A percentile compares a stretch with the other conserved stretches of the same genome.
These are phyloP conservation scores for Agapanthus africanus DNA, from an alignment of 106 monocot genomes.

Conservation along the genomic window DNA sequence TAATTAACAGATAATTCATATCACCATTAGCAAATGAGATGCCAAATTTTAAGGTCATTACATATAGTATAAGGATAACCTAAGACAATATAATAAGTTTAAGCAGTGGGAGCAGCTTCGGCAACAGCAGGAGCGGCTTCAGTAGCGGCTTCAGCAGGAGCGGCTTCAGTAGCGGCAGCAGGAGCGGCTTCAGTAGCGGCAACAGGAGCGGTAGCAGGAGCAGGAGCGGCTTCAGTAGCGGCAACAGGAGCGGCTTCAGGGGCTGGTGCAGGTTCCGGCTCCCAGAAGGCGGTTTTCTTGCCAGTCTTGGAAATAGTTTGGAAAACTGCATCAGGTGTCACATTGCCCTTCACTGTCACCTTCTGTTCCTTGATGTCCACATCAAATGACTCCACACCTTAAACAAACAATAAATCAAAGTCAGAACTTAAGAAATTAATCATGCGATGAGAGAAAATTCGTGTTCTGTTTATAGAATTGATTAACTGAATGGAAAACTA, in stretches of 20 bases:
- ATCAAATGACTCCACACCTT: conserved; percentile 53
- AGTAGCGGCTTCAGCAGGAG: background rate
- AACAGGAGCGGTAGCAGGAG: background rate
- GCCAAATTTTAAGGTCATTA: background rate
- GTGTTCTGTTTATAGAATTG: too few species aligned
- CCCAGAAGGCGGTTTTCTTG: conserved; percentile 52
- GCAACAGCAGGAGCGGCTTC: background rate
- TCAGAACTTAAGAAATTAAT: too few species aligned
- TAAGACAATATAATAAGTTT: background rate
- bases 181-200: background rate
- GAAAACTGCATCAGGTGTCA: conserved; percentile 48
- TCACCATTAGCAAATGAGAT: background rate
- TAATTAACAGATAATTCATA: background rate
- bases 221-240: background rate
- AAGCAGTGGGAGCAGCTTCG: background rate
- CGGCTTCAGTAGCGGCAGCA: background rate
- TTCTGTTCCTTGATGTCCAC: conserved; percentile 48
- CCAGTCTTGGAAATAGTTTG: conserved; percentile 62
- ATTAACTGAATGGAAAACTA: too few species aligned
- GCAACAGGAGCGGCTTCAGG: background rate
- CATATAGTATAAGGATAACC: background rate
- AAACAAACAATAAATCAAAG: too few species aligned
- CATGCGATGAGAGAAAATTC: too few species aligned
- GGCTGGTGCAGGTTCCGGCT: conserved; percentile 9
- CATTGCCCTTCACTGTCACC: conserved; percentile 55